Evolutionary conservation across 176 grass and related monocot genomes (phyloP), one percentile per base, ranked within the genome.

Genomic region (Zizania latifolia): DNA sequence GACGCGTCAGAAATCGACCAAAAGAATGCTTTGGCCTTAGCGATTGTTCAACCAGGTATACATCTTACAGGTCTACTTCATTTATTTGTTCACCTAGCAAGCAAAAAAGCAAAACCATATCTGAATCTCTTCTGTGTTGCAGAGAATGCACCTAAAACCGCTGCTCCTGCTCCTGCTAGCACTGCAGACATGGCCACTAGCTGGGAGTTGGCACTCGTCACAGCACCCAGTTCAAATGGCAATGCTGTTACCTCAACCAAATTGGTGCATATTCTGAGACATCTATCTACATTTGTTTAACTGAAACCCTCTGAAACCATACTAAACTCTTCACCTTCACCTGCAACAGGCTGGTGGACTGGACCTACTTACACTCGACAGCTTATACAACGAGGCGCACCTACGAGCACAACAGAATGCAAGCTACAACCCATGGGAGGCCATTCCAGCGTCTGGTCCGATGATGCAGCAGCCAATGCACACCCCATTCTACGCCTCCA

Each of bases 341-440:
- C 9, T 8, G 2, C 10, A 82, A 74, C 82, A 98, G 95, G 84
- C 76, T 2, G 95, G 95, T 63, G 95, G 95, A 43, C 32, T 98
- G 78, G 95, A 98, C 79, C 41, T 83, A 63, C 84, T 94, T 35
- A 92, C 88, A 4, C 81, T 98, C 33, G 94, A 98, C 82, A 98
- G 91, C 57, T 75, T 98, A 79, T 98, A 98, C 8, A 83, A 94
- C 0, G 95, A 98, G 2, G 89, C 88, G 0, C 77, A 94, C 63
- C 84, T 72, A 69, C 79, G 58, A 35, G 72, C 79, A 0, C 93
- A 85, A 35, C 91, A 94, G 65, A 92, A 66, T 2, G 81, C 65
- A 0, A 98, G 84, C 84, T 94, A 98, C 79, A 90, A 92, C 70
- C 89, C 89, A 28, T 98, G 95, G 95, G 91, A 98, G 37, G 67